Evolutionary conservation across 768 basidiomycete genomes (phyloP).

Genomic region (Suillus subaureus): DNA sequence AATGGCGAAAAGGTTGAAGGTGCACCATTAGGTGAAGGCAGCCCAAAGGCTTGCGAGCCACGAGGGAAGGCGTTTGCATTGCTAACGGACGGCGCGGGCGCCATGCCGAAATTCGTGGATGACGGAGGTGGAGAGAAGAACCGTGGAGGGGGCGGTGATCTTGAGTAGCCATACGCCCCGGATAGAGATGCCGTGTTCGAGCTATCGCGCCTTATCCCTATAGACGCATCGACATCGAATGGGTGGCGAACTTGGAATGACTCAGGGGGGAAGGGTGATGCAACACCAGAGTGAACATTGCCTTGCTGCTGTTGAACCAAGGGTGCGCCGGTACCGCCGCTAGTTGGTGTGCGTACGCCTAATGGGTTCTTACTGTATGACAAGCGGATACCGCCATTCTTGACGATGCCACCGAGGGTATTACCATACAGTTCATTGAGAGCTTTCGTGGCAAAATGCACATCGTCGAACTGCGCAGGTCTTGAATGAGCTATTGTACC

Average conservation of each 20-base stretch:
- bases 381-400: too few relatives aligned
- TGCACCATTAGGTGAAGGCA: constrained; percentile 27
- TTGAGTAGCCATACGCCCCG: constrained; percentile 24
- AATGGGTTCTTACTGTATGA: constrained; percentile 41
- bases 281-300: too few relatives aligned
- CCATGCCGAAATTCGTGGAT: constrained; percentile 29
- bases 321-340: constrained; percentile 36
- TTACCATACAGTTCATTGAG: too few relatives aligned
- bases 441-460: too few relatives aligned
- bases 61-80: constrained; percentile 28
- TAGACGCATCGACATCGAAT: too few relatives aligned
- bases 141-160: constrained; percentile 35
- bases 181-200: too few relatives aligned
- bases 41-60: constrained; percentile 35
- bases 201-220: too few relatives aligned
- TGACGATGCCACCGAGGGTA: too few relatives aligned
- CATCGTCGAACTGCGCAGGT: too few relatives aligned
- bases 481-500: too few relatives aligned
- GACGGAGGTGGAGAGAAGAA: constrained; percentile 36
- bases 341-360: constrained; percentile 83
- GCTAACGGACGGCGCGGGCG: constrained; percentile 23
- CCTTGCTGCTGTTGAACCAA: constrained; percentile 23
- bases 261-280: too few relatives aligned
- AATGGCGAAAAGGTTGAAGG: constrained; percentile 32
- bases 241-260: too few relatives aligned